Conservation (phyloP, 345 rosid species). For the Conringia planisiliqua region DNA sequence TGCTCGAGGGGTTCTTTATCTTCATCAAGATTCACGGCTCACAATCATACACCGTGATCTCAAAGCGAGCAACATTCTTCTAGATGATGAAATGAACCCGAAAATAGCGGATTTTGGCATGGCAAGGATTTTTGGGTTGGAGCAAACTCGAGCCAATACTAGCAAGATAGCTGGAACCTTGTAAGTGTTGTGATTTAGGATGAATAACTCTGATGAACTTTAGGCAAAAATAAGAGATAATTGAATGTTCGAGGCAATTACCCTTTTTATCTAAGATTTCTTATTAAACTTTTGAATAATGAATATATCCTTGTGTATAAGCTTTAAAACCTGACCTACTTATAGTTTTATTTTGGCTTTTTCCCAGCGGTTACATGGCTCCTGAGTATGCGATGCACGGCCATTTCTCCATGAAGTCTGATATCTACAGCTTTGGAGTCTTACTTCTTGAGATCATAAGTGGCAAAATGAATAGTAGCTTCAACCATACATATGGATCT, state of each 20-base stretch:
- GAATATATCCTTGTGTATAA: background rate
- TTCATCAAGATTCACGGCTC: constrained; percentile 25
- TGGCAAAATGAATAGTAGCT: constrained; percentile 22
- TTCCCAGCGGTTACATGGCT: constrained; percentile 29
- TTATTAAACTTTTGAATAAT: background rate
- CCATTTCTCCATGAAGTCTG: constrained; percentile 33
- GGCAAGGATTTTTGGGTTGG: constrained; percentile 14
- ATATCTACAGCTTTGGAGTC: constrained; percentile 23
- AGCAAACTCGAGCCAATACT: constrained; percentile 19
- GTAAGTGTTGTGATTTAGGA: constrained; percentile 20
- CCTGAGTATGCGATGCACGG: constrained; percentile 40
- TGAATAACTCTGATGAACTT: background rate
- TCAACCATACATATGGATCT: constrained; percentile 1
- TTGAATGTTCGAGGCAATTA: background rate
- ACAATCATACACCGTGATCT: constrained; percentile 24
- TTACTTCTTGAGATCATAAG: constrained; percentile 32
- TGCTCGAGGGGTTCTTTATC: constrained; percentile 19
- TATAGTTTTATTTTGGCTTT: background rate
- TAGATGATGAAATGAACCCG: constrained; percentile 21
- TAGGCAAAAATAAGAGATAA: background rate
- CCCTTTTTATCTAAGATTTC: background rate
- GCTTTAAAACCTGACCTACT: background rate
- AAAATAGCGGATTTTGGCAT: constrained; percentile 29
- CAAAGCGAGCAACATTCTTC: constrained; percentile 23
- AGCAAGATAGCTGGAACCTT: constrained; percentile 27